These are phyloP conservation scores for Ophiostoma pallidulum DNA, from an alignment of 2,329 filamentous ascomycete species.

Conservation along the genomic window DNA sequence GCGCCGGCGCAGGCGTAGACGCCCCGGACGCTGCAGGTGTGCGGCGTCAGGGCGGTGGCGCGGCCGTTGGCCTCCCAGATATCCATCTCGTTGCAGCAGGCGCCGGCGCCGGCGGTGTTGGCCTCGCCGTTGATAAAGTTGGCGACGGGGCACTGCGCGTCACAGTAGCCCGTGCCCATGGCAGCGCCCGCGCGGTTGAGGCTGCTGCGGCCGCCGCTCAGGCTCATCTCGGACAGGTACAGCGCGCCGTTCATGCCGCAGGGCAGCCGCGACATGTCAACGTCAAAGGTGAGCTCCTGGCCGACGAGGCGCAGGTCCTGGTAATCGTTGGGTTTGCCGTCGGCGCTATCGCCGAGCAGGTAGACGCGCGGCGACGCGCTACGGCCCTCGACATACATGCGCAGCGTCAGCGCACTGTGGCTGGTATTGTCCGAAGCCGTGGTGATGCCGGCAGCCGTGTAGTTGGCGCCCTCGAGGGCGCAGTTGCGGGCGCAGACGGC, in stretches of 20 bases:
- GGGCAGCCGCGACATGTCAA: conserved; percentile 50
- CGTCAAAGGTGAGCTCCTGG: conserved; percentile 54
- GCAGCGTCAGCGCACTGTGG: conserved; percentile 9
- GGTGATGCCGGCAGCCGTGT: conserved; percentile 7
- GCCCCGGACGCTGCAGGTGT: conserved; percentile 36
- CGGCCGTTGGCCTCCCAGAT: conserved; percentile 45
- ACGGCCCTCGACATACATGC: conserved; percentile 11
- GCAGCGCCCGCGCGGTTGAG: conserved; percentile 48
- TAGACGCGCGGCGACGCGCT: conserved; percentile 38
- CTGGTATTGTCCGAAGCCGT: neutral
- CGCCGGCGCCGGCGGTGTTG: conserved; percentile 33
- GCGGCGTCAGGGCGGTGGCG: conserved; percentile 37
- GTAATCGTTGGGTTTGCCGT: no score
- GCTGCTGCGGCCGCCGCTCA: conserved; percentile 48
- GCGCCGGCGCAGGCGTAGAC: conserved; percentile 35
- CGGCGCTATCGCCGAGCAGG: conserved; percentile 43
- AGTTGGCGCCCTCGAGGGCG: conserved; percentile 14
- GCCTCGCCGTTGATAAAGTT: conserved; percentile 39
- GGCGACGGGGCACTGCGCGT: conserved; percentile 46
- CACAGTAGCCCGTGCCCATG: conserved; percentile 56
- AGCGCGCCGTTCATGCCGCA: conserved; percentile 57
- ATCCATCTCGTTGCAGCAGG: conserved; percentile 47
- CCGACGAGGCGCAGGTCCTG: conserved; percentile 47
- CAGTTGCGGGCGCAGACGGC: conserved; percentile 14
- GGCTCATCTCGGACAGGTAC: conserved; percentile 48